phyloP scores from a whole-genome alignment of 2,329 filamentous ascomycete species.

The Fusarium illudens region DNA sequence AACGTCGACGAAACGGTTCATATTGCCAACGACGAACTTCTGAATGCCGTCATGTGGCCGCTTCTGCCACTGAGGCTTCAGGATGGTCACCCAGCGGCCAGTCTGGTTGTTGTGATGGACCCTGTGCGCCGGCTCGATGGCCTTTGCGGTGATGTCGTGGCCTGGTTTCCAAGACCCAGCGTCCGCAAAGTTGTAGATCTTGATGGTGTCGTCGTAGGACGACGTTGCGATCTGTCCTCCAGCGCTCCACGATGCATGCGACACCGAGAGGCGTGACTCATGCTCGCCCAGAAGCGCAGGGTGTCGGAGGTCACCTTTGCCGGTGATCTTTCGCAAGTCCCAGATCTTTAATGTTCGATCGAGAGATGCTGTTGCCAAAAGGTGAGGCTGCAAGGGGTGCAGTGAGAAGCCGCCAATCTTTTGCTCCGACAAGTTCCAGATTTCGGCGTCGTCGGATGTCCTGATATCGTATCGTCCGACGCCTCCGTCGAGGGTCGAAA shows the following conservation, averaged over 20 bases:
- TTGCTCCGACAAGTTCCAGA: constrained; percentile 83
- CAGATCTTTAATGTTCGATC: constrained; percentile 91
- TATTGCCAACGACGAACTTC: constrained; percentile 93
- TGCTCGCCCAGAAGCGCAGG: constrained; percentile 84
- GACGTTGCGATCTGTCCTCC: constrained; percentile 89
- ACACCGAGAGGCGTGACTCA: constrained; percentile 83
- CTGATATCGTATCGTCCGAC: constrained; percentile 86
- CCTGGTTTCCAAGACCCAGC: constrained; percentile 67
- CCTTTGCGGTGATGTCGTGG: constrained; percentile 63
- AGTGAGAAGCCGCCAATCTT: constrained; percentile 96
- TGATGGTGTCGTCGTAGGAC: constrained; percentile 94
- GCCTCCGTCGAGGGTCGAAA: constrained; percentile 83
- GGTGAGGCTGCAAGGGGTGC: constrained; percentile 80
- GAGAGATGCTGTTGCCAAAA: constrained; percentile 87
- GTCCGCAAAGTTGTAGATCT: constrained; percentile 82
- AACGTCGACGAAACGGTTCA: constrained; percentile 96
- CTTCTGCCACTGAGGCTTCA: constrained; percentile 87
- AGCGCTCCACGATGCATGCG: constrained; percentile 88
- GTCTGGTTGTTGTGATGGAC: constrained; percentile 95
- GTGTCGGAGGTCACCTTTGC: constrained; percentile 65
- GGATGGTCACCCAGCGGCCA: constrained; percentile 87
- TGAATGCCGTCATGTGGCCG: constrained; percentile 80
- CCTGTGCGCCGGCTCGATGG: constrained; percentile 73
- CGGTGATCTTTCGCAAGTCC: constrained; percentile 84
- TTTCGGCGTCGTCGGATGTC: constrained; percentile 63